phyloP scores from a whole-genome alignment of 1,139 yeast species.

The Yamadazyma taylorii region DNA sequence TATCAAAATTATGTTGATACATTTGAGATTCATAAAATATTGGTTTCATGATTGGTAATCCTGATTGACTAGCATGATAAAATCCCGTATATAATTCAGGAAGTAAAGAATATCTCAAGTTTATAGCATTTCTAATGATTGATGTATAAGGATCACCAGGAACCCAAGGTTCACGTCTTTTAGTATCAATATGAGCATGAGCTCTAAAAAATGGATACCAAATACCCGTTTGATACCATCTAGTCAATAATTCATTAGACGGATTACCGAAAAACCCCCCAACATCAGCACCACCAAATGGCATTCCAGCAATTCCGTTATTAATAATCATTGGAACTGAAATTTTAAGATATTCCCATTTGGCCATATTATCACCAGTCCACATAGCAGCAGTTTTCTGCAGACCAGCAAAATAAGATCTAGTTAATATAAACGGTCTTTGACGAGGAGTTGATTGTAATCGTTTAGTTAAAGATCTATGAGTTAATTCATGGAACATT shows the following conservation, averaged over 20 bases:
- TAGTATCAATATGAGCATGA: slow-evolving; percentile 92
- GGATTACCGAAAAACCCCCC: slow-evolving; percentile 98
- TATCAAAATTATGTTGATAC: slow-evolving; percentile 40
- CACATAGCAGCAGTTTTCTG: slow-evolving; percentile 92
- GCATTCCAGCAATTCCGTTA: slow-evolving; percentile 81
- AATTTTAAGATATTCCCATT: slow-evolving; percentile 80
- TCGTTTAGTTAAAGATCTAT: slow-evolving; percentile 58
- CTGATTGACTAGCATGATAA: slow-evolving; percentile 56
- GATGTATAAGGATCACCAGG: slow-evolving; percentile 74
- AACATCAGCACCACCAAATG: slow-evolving; percentile 94
- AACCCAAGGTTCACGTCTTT: slow-evolving; percentile 91
- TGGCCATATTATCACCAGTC: slow-evolving; percentile 96
- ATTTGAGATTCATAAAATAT: slow-evolving; percentile 62
- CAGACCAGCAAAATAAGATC: slow-evolving; percentile 88
- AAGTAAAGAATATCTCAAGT: slow-evolving; percentile 69
- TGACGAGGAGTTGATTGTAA: slow-evolving; percentile 42
- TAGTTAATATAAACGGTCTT: slow-evolving; percentile 87
- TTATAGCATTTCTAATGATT: slow-evolving; percentile 66
- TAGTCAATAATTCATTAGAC: slow-evolving; percentile 66
- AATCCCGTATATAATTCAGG: slow-evolving; percentile 86
- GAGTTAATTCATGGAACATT: slow-evolving; percentile 78
- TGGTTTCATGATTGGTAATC: slow-evolving; percentile 77
- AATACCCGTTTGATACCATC: slow-evolving; percentile 96
- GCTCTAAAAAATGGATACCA: slow-evolving; percentile 97
- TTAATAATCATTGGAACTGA: slow-evolving; percentile 89